Conservation (phyloP, 345 rosid species). For the Citrus sp. region DNA sequence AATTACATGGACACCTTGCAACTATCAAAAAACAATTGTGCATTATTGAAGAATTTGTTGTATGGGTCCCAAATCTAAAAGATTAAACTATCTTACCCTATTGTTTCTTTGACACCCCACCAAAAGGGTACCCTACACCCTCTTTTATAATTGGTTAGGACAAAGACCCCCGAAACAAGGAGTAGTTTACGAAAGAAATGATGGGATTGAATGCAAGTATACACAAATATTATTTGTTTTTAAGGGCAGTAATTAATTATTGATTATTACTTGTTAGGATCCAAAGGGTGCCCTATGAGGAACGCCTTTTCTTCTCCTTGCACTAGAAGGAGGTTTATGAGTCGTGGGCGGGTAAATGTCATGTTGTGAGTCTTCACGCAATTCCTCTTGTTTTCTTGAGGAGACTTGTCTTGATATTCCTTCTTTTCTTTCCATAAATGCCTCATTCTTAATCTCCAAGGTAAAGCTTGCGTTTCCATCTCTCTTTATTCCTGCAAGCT, state of each 20-base stretch:
- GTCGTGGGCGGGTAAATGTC: constrained; percentile 54
- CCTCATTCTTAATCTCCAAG: constrained; percentile 43
- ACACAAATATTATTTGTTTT: not conserved
- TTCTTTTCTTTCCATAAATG: constrained; percentile 33
- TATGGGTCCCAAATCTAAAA: constrained; percentile 32
- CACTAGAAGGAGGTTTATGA: constrained; percentile 51
- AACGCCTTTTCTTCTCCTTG: constrained; percentile 83
- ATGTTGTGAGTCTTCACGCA: constrained; percentile 60
- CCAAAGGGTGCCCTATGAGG: constrained; percentile 86
- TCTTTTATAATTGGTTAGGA: constrained; percentile 17
- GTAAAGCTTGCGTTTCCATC: constrained; percentile 54
- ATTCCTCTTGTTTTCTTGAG: constrained; percentile 44
- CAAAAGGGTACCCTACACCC: constrained; percentile 23
- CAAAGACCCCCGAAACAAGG: constrained; percentile 12
- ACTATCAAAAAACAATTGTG: constrained; percentile 30
- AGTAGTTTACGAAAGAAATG: not conserved
- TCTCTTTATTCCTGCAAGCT: constrained; percentile 78
- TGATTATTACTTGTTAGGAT: constrained; percentile 37
- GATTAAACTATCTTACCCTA: constrained; percentile 26
- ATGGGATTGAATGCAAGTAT: not conserved
- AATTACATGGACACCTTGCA: constrained; percentile 40
- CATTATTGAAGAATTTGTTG: constrained; percentile 37
- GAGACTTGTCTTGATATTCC: constrained; percentile 24
- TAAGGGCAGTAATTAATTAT: not conserved
- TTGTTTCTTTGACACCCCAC: constrained; percentile 19